Evolutionary conservation across 2,329 filamentous ascomycete species (phyloP).

Genomic region (Byssothecium circinans): DNA sequence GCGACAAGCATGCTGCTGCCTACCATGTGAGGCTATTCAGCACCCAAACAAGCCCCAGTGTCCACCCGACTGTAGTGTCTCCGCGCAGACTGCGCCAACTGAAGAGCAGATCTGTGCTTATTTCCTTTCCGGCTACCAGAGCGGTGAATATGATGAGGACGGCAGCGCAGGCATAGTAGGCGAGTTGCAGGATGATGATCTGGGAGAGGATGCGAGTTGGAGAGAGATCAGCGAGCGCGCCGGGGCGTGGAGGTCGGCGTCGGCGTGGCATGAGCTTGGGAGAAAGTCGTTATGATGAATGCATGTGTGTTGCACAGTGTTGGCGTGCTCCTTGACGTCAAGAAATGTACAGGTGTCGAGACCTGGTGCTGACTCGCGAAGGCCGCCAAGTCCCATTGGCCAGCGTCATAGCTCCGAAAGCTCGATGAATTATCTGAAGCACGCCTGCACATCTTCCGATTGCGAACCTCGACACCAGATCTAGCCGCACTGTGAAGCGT

Average conservation of each 20-base stretch:
- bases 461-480: neutral
- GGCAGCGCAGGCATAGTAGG: slow-evolving; percentile 65
- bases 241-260: slow-evolving; percentile 65
- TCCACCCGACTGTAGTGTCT: slow-evolving; percentile 72
- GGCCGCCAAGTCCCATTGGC: neutral
- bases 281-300: neutral
- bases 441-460: neutral
- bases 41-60: slow-evolving; percentile 68
- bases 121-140: slow-evolving; percentile 63
- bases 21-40: slow-evolving; percentile 67
- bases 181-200: slow-evolving; percentile 65
- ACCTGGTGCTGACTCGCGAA: slow-evolving; percentile 1
- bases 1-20: slow-evolving; percentile 18
- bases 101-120: slow-evolving; percentile 61
- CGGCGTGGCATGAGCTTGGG: slow-evolving; percentile 54
- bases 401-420: slow-evolving; percentile 1
- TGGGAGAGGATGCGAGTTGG: slow-evolving; percentile 68
- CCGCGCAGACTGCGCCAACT: slow-evolving; percentile 66
- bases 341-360: slow-evolving; percentile 1
- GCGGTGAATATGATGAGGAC: slow-evolving; percentile 68
- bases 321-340: slow-evolving; percentile 6
- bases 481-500: too few relatives aligned
- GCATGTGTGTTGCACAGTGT: slow-evolving; percentile 13
- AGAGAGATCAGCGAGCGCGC: slow-evolving; percentile 67
- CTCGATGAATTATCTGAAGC: neutral